phyloP scores from a whole-genome alignment of 768 basidiomycete species.

The Mrakia gelida region DNA sequence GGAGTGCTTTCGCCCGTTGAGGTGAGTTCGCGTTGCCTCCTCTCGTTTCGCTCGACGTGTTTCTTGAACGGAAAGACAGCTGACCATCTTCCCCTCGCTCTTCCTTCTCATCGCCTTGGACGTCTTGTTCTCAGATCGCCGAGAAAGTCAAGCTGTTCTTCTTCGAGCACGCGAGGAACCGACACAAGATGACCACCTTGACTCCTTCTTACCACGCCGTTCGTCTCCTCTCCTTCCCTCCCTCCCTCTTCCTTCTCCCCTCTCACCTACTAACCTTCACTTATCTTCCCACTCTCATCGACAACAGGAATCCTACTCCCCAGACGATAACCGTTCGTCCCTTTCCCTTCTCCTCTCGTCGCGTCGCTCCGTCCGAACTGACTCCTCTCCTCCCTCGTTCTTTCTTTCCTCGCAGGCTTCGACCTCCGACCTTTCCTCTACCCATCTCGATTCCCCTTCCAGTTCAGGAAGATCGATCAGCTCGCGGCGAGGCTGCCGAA shows the following conservation, averaged over 20 bases:
- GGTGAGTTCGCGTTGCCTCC: constrained; percentile 52
- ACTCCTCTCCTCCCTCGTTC: constrained; percentile 31
- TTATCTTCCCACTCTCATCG: constrained; percentile 38
- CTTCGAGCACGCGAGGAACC: constrained; percentile 91
- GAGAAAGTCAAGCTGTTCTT: constrained; percentile 97
- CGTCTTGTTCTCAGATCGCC: constrained; percentile 61
- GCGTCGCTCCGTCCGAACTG: not conserved
- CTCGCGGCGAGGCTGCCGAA: constrained; percentile 67
- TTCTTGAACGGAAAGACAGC: not conserved
- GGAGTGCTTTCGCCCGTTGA: constrained; percentile 72
- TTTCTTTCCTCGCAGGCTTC: constrained; percentile 57
- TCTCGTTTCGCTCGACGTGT: not conserved
- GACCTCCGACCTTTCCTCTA: constrained; percentile 96
- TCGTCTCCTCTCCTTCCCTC: constrained; percentile 44
- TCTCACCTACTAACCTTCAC: constrained; percentile 3
- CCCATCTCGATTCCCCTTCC: constrained; percentile 90
- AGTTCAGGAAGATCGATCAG: constrained; percentile 91
- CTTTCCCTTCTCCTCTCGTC: not conserved
- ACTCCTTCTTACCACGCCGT: constrained; percentile 93
- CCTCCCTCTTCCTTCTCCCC: not conserved
- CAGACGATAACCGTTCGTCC: constrained; percentile 84
- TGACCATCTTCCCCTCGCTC: too few species aligned
- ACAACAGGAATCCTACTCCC: constrained; percentile 88
- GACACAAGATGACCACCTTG: constrained; percentile 97
- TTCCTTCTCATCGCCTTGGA: not conserved